Evolutionary conservation across 1,284 basidiomycete genomes (phyloP).

Genomic region (Trichosporon ovoides): DNA sequence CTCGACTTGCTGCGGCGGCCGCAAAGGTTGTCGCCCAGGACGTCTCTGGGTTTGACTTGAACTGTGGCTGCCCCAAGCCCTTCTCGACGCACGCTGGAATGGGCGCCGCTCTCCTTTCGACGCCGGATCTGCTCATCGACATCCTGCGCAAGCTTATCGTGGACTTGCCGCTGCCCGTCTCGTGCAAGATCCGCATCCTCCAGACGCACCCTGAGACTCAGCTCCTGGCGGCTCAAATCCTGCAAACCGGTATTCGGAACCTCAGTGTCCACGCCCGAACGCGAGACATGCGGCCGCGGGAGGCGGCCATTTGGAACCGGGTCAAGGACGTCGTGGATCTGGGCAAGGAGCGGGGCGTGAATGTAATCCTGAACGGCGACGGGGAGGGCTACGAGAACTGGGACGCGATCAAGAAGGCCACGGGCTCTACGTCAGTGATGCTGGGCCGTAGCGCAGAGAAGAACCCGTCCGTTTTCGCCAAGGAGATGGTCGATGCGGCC

Average conservation of each 20-base stretch:
- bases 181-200: constrained; percentile 86
- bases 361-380: constrained; percentile 92
- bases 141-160: constrained; percentile 72
- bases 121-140: constrained; percentile 81
- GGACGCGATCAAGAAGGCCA: constrained; percentile 64
- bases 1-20: constrained; percentile 84
- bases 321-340: constrained; percentile 76
- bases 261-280: constrained; percentile 96
- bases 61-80: constrained; percentile 79
- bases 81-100: constrained; percentile 94
- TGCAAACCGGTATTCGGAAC: constrained; percentile 79
- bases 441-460: constrained; percentile 89
- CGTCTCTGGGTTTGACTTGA: constrained; percentile 69
- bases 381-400: constrained; percentile 75
- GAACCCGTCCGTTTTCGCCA: constrained; percentile 83
- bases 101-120: constrained; percentile 91
- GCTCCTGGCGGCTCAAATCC: constrained; percentile 76
- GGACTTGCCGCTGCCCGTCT: constrained; percentile 74
- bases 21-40: constrained; percentile 81
- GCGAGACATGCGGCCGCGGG: constrained; percentile 79
- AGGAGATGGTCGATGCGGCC: constrained; percentile 63
- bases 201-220: constrained; percentile 81
- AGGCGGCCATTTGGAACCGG: constrained; percentile 72
- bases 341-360: constrained; percentile 56
- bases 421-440: constrained; percentile 90